These are phyloP conservation scores for Fusarium incarnatum DNA, from an alignment of 2,329 filamentous ascomycete genomes.

Conservation along the genomic window DNA sequence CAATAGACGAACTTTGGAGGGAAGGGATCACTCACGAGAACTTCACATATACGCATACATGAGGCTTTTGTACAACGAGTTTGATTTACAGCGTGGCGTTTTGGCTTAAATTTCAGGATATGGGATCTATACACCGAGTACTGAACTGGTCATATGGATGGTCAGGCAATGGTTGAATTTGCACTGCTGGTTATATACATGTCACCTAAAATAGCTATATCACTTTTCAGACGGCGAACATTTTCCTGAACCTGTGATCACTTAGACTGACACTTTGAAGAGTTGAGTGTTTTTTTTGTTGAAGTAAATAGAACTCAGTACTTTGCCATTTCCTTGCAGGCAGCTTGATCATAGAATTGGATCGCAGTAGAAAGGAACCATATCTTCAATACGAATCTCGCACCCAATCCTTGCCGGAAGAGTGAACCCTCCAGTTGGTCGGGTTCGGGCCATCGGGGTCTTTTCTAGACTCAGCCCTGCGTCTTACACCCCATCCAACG, in stretches of 20 bases:
- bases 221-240: background rate
- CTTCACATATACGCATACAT: background rate
- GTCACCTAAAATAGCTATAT: background rate
- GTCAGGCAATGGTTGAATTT: background rate
- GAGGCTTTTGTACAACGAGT: background rate
- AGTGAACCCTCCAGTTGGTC: background rate
- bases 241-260: background rate
- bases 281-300: background rate
- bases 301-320: background rate
- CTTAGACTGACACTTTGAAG: background rate
- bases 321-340: background rate
- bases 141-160: background rate
- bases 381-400: background rate
- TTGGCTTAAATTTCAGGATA: background rate
- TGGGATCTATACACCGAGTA: background rate
- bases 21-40: background rate
- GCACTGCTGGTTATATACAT: background rate
- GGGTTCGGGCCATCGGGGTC: slow-evolving; percentile 12
- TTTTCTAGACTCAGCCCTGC: slow-evolving; percentile 26
- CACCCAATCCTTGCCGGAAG: background rate
- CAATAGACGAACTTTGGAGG: slow-evolving; percentile 1
- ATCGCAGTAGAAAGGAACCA: background rate
- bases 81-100: background rate
- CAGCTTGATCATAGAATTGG: background rate
- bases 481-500: background rate